Evolutionary conservation across 345 rosid genomes (phyloP).

Genomic region (Kandelia obovata): DNA sequence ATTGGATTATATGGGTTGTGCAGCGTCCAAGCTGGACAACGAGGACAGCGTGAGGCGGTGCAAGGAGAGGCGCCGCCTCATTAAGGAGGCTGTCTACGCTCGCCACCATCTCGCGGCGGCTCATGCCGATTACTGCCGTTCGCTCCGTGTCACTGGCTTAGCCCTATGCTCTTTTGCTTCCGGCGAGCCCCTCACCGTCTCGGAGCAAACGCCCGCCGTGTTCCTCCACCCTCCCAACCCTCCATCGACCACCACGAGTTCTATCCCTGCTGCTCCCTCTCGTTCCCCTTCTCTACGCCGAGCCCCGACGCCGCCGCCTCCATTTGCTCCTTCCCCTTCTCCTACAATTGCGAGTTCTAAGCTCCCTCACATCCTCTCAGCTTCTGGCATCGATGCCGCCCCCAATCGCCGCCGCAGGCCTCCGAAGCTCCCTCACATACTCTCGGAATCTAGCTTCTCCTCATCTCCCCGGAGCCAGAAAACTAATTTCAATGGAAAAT

Average conservation of each 20-base stretch:
- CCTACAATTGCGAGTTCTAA: conserved; percentile 51
- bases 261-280: conserved; percentile 38
- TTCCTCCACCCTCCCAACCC: conserved; percentile 45
- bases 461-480: conserved; percentile 62
- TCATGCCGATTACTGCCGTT: conserved; percentile 90
- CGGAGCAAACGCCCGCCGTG: conserved; percentile 82
- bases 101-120: conserved; percentile 88
- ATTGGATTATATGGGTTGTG: conserved; percentile 61
- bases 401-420: conserved; percentile 31
- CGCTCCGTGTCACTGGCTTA: conserved; percentile 79
- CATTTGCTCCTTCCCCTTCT: conserved; percentile 37
- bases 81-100: conserved; percentile 79
- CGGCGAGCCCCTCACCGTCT: conserved; percentile 72
- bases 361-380: conserved; percentile 48
- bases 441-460: conserved; percentile 75
- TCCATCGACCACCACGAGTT: conserved; percentile 18
- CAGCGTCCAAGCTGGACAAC: conserved; percentile 90
- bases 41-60: conserved; percentile 90
- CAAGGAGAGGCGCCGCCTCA: conserved; percentile 94
- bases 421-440: conserved; percentile 78
- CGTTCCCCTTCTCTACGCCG: conserved; percentile 43
- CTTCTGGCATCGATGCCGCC: conserved; percentile 29
- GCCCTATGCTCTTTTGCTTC: conserved; percentile 80
- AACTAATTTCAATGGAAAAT: conserved; percentile 43
- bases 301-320: conserved; percentile 32